Percentiles rank a stretch among this genome's conserved stretches.
phyloP scores from a whole-genome alignment of 169 alveolate species.

The Nephromyces sp. region DNA sequence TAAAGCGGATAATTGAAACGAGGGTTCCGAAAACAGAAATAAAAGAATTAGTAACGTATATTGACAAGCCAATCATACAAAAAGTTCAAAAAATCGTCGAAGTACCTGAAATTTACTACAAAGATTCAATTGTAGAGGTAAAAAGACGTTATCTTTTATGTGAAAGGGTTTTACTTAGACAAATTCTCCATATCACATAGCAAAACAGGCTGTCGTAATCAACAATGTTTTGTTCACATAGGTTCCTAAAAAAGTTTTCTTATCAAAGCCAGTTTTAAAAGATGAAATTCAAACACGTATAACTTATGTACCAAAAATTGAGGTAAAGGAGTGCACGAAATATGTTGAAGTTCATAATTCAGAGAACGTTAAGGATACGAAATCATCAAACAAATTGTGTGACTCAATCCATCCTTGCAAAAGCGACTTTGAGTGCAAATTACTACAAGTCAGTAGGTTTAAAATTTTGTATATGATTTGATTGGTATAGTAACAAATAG shows the following conservation, averaged over 20 bases:
- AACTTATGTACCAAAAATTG: neutral
- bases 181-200: no score
- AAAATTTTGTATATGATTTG: no score
- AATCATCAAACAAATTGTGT: no score
- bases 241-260: no score
- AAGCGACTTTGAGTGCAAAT: no score
- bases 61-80: neutral
- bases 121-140: neutral
- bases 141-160: neutral
- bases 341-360: neutral
- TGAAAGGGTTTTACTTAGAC: no score
- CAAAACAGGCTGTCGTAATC: no score
- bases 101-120: neutral
- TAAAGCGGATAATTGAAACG: neutral
- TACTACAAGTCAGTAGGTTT: no score
- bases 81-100: neutral
- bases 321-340: neutral
- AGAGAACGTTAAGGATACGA: no score
- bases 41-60: neutral
- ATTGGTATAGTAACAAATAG: no score
- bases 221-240: no score
- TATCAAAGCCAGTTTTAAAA: neutral
- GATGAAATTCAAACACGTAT: neutral
- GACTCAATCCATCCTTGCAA: no score
- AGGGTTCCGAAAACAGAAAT: neutral